Base-by-base conservation (phyloP, 768 basidiomycete genomes). In the Calocera cornea region DNA sequence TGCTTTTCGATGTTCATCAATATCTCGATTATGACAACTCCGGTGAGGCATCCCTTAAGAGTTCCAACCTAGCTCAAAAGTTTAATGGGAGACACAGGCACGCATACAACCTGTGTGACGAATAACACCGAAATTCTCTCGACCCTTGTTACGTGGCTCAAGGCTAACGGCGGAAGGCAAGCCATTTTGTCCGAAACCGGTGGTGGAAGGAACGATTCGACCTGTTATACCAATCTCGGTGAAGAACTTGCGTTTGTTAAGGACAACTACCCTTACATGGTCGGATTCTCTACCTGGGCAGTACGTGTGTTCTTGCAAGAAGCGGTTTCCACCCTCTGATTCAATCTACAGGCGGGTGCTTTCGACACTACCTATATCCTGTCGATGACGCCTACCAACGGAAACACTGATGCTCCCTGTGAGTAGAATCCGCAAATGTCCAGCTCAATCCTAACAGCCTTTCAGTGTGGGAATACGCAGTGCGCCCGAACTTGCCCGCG, bases 271-370 rank as follows among this genome's bases (percentile, higher is more conserved):
- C 76, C 77, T 29, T 78, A 72, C 40, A 76, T 83, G 49, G 74
- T 77, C 40, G 84, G 84, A n/a, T 85, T 83, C 77, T 76, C 81
- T 22, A 77, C 80, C 38, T 84, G 83, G 84, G 77, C 81, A 68
- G 84, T 65, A 60, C 50, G 31, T 41, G 31, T 29, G 8, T 1
- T 33, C 12, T 24, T 38, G 2, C 33, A 41, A 19, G 17, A 11
- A 36, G 80, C 41, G 17, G 17, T 33, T 0, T 0, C 5, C 31
- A 36, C 24, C 31, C 2, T 2, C 31, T 66, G 66, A 68, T n/a
- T 24, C 50, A 22, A 16, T 33, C 31, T 38, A 10, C 36, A 69
- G 60, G 68, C 73, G 24, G 83, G 83, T 49, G 76, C 80, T 1
- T 85, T 84, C 73, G 79, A 79, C 68, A 78, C 81, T 1, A 78